phyloP scores from a whole-genome alignment of 1,139 yeast species.

The Fermentozyma sake region DNA sequence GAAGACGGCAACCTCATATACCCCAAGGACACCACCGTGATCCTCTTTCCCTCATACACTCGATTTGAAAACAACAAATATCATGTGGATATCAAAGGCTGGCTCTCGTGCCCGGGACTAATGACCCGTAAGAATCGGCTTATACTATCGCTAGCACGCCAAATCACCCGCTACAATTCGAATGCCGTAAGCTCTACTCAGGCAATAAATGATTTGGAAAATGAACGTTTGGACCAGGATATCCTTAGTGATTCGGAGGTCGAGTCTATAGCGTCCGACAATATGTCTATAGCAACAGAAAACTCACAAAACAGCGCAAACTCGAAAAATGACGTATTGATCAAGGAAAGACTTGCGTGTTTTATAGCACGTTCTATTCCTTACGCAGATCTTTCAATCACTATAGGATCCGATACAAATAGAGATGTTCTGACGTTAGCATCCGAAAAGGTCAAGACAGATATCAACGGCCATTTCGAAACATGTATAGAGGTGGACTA shows the following conservation, averaged over 20 bases:
- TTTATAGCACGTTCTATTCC: constrained; percentile 60
- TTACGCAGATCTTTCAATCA: constrained; percentile 46
- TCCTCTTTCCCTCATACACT: constrained; percentile 64
- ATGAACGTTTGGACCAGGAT: constrained; percentile 28
- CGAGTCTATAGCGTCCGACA: constrained; percentile 7
- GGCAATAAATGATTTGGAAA: constrained; percentile 29
- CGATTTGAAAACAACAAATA: constrained; percentile 29
- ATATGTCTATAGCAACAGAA: constrained; percentile 7
- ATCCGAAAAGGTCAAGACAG: constrained; percentile 39
- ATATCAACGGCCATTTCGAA: constrained; percentile 57
- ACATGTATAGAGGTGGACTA: constrained; percentile 46
- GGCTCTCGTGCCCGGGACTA: constrained; percentile 67
- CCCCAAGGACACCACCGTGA: constrained; percentile 36
- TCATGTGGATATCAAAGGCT: constrained; percentile 67
- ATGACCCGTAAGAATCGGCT: constrained; percentile 68
- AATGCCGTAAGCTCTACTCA: constrained; percentile 15
- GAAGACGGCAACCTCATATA: constrained; percentile 29
- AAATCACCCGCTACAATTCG: constrained; percentile 48
- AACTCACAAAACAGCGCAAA: constrained; percentile 4
- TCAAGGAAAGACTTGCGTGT: constrained; percentile 54
- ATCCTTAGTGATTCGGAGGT: constrained; percentile 11
- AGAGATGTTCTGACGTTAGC: constrained; percentile 20
- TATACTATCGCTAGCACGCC: constrained; percentile 64
- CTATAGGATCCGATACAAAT: constrained; percentile 40
- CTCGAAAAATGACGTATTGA: constrained; percentile 26